Conservation (phyloP, 2,329 filamentous ascomycete species). For the Venturia oleaginea region DNA sequence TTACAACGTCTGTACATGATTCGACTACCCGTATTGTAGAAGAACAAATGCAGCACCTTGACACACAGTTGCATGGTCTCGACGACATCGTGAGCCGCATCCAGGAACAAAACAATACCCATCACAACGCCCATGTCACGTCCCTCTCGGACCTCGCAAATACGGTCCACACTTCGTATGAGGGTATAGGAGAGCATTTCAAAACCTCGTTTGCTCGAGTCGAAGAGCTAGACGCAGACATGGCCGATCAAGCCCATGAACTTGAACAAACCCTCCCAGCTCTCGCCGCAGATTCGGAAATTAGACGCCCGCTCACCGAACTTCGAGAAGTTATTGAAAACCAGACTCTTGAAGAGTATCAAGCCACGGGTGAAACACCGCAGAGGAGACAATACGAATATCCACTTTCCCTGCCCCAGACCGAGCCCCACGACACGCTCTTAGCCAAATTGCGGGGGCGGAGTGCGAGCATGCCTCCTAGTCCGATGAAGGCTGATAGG, state of each 20-base stretch:
- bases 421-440: constrained; percentile 51
- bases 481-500: constrained; percentile 37
- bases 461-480: constrained; percentile 19
- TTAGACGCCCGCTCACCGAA: constrained; percentile 61
- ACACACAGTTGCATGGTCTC: constrained; percentile 77
- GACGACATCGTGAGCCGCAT: constrained; percentile 86
- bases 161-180: constrained; percentile 65
- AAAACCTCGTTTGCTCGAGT: constrained; percentile 59
- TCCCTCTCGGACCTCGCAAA: constrained; percentile 57
- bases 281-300: constrained; percentile 43
- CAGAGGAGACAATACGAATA: constrained; percentile 75
- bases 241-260: constrained; percentile 37
- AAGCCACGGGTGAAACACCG: constrained; percentile 77
- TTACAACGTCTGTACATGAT: constrained; percentile 78
- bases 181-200: constrained; percentile 61
- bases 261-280: constrained; percentile 54
- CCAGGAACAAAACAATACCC: constrained; percentile 66
- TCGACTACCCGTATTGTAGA: constrained; percentile 86
- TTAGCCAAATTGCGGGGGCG: constrained; percentile 41
- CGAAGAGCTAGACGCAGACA: constrained; percentile 57
- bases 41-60: constrained; percentile 78
- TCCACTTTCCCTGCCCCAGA: constrained; percentile 68
- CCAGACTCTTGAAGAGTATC: constrained; percentile 67
- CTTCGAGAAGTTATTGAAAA: constrained; percentile 61
- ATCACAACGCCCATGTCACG: constrained; percentile 60